Base-by-base conservation (phyloP, 352 stramenopile species). In the Globisporangium spinosum region DNA sequence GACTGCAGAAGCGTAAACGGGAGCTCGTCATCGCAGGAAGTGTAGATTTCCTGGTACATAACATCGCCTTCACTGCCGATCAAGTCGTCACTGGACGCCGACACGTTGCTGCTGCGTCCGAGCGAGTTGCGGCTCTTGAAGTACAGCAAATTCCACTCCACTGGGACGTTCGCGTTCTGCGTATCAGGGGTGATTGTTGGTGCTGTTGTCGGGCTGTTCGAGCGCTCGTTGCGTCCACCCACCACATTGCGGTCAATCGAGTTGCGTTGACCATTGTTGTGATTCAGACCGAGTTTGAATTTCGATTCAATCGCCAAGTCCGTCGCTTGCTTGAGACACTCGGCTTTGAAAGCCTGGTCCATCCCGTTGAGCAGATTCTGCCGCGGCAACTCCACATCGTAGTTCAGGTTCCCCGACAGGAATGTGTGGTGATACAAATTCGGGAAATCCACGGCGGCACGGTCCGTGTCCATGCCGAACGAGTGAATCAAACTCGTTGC, bases 351-450 rank as follows among this genome's bases (percentile, higher is more conserved):
- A 12, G 87, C 87, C 68, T 92, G 84, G 15, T 93, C 82, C 25
- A 95, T 79, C 8, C 76, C 68, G 17, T 70, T 66, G 2, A 70
- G 40, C 22, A 94, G 65, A 1, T 56, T 70, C 4, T 72, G 66
- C 0, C 65, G 73, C 10, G 77, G 71, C 72, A 91, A 77, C 47
- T 87, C 78, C 1, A 95, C 65, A 51, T 89, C 81, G 69, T 92
- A 95, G 58, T 93, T 93, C 20, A 95, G 67, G 61, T 95, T 95
- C 12, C 87, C 85, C 0, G 82, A 83, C 15, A 95, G 58, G 54
- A 95, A 88, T 15, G 85, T 95, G 72, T 95, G 87, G 53, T 95
- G 85, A 22, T 92, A 95, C 9, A 94, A 64, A 70, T 94, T 90
- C 23, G 85, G 87, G 51, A 95, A 93, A 64, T 95, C 86, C 23